These are phyloP conservation scores for Cordyceps farinosa DNA, from an alignment of 2,329 filamentous ascomycete species.

Conservation along the genomic window DNA sequence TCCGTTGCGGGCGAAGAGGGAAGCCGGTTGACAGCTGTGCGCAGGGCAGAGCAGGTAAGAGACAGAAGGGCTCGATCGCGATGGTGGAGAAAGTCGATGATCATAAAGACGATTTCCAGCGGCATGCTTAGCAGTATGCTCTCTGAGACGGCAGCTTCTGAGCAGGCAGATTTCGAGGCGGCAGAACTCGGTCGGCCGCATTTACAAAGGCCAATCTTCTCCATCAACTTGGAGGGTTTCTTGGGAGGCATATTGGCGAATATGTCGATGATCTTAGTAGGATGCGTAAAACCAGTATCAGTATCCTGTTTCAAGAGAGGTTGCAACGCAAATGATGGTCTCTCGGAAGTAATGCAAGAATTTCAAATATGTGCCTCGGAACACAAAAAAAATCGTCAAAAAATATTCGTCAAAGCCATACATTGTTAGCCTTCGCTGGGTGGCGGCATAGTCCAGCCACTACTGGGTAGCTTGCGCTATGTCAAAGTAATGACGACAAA, in stretches of 20 bases:
- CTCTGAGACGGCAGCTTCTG: background rate
- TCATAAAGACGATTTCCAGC: background rate
- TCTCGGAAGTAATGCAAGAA: too few species aligned
- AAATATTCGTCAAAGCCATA: too few species aligned
- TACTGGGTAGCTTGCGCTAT: background rate
- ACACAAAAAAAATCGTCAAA: too few species aligned
- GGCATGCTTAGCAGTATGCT: background rate
- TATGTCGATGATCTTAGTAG: background rate
- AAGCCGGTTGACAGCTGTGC: background rate
- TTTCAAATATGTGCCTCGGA: too few species aligned
- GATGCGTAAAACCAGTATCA: background rate
- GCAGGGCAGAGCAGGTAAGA: background rate
- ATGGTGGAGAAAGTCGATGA: background rate
- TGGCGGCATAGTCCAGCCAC: background rate
- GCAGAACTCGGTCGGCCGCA: background rate
- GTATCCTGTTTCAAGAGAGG: background rate
- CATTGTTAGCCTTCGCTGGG: too few species aligned
- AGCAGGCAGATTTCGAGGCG: background rate
- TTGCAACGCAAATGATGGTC: background rate
- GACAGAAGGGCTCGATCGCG: background rate
- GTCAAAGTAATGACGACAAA: slow-evolving; percentile 17
- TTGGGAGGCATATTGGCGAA: background rate
- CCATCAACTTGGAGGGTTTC: background rate
- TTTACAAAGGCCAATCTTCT: background rate
- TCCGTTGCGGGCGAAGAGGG: too few species aligned